Evolutionary conservation across 225 moss, liverwort and hornwort species (phyloP).

Genomic region (Marchantia paleacea): DNA sequence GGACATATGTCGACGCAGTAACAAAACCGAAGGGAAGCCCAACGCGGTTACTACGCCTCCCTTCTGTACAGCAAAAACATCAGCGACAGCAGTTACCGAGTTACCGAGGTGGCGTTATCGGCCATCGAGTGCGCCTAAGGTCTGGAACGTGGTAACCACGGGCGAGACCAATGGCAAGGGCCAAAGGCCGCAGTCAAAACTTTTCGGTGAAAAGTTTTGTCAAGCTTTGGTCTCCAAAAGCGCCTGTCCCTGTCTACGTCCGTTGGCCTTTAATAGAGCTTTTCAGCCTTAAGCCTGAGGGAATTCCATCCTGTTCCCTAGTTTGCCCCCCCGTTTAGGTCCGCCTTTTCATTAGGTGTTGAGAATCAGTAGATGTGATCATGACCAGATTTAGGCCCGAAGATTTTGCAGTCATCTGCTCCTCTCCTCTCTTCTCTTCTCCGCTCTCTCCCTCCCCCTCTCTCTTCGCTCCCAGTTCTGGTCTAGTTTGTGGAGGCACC

Average conservation of each 20-base stretch:
- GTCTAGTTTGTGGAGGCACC: too few relatives aligned
- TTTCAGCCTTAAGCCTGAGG: not conserved
- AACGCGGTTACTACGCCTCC: not conserved
- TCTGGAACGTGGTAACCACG: too few relatives aligned
- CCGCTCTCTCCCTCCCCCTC: not conserved
- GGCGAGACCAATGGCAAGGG: not conserved
- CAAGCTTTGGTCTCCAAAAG: not conserved
- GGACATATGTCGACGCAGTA: not conserved
- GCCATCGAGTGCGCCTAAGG: too few relatives aligned
- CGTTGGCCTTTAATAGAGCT: not conserved
- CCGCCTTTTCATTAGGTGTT: not conserved
- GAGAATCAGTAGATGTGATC: not conserved
- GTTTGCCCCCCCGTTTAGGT: not conserved
- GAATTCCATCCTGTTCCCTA: slow-evolving; percentile 1
- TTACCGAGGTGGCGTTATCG: too few relatives aligned
- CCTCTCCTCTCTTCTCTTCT: too few relatives aligned
- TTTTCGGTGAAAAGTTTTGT: not conserved
- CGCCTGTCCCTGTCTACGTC: not conserved
- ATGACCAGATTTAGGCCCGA: not conserved
- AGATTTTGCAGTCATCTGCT: not conserved
- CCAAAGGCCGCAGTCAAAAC: not conserved
- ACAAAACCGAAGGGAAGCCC: too few relatives aligned
- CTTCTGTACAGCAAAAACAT: too few relatives aligned
- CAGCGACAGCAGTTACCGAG: too few relatives aligned
- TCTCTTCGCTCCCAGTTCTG: too few relatives aligned